Percentiles rank a stretch among this genome's conserved stretches.
These are phyloP conservation scores for Lactarius sp. DNA, from an alignment of 768 basidiomycete genomes.

Conservation along the genomic window DNA sequence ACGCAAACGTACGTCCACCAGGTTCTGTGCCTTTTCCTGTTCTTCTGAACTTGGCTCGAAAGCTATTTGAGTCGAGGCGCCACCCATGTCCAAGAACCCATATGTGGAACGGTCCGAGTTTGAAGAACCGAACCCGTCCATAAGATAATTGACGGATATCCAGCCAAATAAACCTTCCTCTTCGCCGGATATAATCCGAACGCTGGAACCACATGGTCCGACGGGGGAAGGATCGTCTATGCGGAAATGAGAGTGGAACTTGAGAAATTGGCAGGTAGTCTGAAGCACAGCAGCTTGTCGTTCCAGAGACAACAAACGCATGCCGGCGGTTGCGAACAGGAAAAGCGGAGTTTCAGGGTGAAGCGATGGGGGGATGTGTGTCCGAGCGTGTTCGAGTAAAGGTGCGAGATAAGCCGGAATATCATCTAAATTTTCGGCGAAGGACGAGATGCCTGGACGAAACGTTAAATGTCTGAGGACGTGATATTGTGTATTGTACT, in stretches of 20 bases:
- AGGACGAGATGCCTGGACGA: slow-evolving; percentile 76
- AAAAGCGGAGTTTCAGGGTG: slow-evolving; percentile 86
- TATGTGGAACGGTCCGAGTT: slow-evolving; percentile 72
- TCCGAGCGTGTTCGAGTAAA: slow-evolving; percentile 74
- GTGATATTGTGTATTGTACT: not conserved
- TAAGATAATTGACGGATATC: slow-evolving; percentile 98
- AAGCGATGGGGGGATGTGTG: slow-evolving; percentile 81
- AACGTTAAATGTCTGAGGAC: not conserved
- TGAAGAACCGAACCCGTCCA: slow-evolving; percentile 81
- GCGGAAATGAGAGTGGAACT: slow-evolving; percentile 69
- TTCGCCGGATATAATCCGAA: slow-evolving; percentile 94
- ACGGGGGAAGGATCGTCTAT: slow-evolving; percentile 58
- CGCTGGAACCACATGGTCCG: slow-evolving; percentile 88
- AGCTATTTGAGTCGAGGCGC: slow-evolving; percentile 97
- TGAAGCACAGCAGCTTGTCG: slow-evolving; percentile 71
- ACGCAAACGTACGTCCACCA: slow-evolving; percentile 77
- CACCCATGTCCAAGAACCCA: slow-evolving; percentile 99
- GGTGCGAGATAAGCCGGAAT: slow-evolving; percentile 78
- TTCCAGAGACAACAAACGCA: slow-evolving; percentile 74
- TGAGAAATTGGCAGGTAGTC: slow-evolving; percentile 73
- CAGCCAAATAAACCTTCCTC: slow-evolving; percentile 98
- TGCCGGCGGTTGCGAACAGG: slow-evolving; percentile 93
- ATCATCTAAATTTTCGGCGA: slow-evolving; percentile 60
- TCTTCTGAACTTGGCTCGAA: slow-evolving; percentile 76
- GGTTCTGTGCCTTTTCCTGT: slow-evolving; percentile 50